Evolutionary conservation across 2,329 filamentous ascomycete genomes (phyloP).

Genomic region (Colletotrichum theobromicola): DNA sequence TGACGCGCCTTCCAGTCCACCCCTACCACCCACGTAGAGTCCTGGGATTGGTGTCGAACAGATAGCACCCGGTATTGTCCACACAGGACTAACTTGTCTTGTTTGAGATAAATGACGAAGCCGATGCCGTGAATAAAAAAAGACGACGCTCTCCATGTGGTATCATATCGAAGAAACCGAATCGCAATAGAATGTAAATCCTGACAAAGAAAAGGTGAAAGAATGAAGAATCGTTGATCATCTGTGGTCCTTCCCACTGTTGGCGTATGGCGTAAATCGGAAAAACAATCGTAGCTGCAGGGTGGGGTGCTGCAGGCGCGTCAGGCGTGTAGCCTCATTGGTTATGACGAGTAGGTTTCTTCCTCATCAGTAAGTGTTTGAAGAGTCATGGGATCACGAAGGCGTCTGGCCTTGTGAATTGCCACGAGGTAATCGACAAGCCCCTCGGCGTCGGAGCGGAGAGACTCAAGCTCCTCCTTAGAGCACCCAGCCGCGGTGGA

Average conservation of each 20-base stretch:
- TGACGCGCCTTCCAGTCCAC: not conserved
- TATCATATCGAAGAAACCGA: slow-evolving; percentile 22
- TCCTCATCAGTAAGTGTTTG: slow-evolving; percentile 12
- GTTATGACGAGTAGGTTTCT: not conserved
- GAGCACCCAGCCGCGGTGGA: slow-evolving; percentile 38
- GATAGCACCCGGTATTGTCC: not conserved
- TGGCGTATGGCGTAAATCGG: not conserved
- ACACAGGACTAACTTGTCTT: not conserved
- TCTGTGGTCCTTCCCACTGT: not conserved
- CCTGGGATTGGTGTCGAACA: not conserved
- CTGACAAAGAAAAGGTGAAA: slow-evolving; percentile 1
- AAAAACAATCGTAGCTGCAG: slow-evolving; percentile 1
- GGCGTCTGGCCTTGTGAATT: slow-evolving; percentile 46
- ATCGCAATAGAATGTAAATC: slow-evolving; percentile 14
- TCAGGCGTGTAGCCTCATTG: not conserved
- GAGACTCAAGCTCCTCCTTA: slow-evolving; percentile 47
- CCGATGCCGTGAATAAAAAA: not conserved
- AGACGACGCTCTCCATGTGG: slow-evolving; percentile 20
- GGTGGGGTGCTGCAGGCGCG: not conserved
- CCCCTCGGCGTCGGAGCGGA: slow-evolving; percentile 55
- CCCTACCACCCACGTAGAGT: not conserved
- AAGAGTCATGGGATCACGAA: slow-evolving; percentile 26
- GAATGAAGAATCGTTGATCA: slow-evolving; percentile 15
- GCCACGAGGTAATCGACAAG: slow-evolving; percentile 59
- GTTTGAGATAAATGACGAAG: slow-evolving; percentile 12